Percentiles rank a stretch among this genome's conserved stretches.
phyloP scores from a whole-genome alignment of 2,329 filamentous ascomycete genomes.

The Nemania sp. region DNA sequence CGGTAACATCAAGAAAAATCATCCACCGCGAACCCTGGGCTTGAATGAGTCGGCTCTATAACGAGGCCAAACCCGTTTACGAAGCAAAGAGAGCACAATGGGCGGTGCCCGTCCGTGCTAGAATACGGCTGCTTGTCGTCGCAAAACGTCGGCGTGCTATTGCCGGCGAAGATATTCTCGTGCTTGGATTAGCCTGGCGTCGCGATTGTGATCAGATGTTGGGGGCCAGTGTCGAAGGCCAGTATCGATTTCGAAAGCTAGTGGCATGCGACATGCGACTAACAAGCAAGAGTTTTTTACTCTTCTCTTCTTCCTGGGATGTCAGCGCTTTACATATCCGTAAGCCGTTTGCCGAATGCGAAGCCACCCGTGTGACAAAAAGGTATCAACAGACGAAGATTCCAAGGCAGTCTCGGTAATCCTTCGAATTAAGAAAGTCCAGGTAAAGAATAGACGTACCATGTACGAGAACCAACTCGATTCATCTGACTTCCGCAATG shows the following conservation, averaged over 20 bases:
- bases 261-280: no score
- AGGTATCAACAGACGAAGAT: background rate
- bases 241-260: no score
- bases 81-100: background rate
- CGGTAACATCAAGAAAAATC: no score
- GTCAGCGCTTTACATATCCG: background rate
- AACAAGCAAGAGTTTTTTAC: no score
- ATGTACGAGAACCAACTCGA: background rate
- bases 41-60: background rate
- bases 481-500: slow-evolving; percentile 10
- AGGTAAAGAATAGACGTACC: background rate
- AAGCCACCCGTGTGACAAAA: background rate
- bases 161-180: background rate
- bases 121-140: background rate
- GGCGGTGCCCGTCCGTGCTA: background rate
- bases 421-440: background rate
- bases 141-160: background rate
- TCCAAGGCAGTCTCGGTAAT: no score
- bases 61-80: background rate
- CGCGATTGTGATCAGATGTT: background rate
- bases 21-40: background rate
- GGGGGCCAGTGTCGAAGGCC: background rate
- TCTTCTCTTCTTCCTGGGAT: background rate
- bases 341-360: background rate
- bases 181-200: background rate